These are phyloP conservation scores for Rhodotorula kratochvilovae DNA, from an alignment of 768 basidiomycete species.

Conservation along the genomic window DNA sequence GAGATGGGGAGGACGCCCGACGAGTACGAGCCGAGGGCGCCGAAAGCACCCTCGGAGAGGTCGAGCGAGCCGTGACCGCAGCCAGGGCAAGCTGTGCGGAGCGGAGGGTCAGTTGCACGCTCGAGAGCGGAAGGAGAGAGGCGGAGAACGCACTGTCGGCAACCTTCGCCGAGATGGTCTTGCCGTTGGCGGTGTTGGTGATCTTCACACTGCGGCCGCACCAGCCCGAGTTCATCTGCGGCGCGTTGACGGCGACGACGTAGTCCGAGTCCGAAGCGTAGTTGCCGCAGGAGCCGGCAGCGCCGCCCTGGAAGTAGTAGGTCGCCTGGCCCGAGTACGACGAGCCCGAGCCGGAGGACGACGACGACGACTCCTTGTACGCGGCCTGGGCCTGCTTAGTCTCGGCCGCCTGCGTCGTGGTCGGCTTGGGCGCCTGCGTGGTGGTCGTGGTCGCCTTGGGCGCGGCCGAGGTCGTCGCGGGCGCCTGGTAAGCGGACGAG, in stretches of 20 bases:
- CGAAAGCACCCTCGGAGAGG: conserved; percentile 49
- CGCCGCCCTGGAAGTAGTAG: conserved; percentile 58
- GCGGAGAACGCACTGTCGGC: neutral
- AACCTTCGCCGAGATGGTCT: conserved; percentile 55
- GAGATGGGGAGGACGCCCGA: neutral
- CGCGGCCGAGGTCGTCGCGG: conserved; percentile 35
- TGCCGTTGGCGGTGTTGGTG: conserved; percentile 57
- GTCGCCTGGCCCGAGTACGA: conserved; percentile 50
- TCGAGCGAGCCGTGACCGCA: conserved; percentile 56
- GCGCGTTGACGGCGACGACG: conserved; percentile 54
- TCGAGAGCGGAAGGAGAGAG: too few species aligned
- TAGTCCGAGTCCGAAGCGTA: conserved; percentile 55
- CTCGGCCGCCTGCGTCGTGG: conserved; percentile 8
- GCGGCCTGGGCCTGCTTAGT: conserved; percentile 26
- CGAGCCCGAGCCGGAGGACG: conserved; percentile 38
- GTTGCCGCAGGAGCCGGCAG: conserved; percentile 64
- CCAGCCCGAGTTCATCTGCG: conserved; percentile 56
- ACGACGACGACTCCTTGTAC: conserved; percentile 30
- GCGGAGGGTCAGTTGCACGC: too few species aligned
- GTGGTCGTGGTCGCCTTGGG: conserved; percentile 28
- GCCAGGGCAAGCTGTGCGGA: too few species aligned
- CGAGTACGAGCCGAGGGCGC: conserved; percentile 31
- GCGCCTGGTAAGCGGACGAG: conserved; percentile 26
- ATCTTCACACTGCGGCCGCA: conserved; percentile 67
- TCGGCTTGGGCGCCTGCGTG: conserved; percentile 3